Base-by-base conservation (phyloP, 352 stramenopile species). In the Phytophthora cryptogea region DNA sequence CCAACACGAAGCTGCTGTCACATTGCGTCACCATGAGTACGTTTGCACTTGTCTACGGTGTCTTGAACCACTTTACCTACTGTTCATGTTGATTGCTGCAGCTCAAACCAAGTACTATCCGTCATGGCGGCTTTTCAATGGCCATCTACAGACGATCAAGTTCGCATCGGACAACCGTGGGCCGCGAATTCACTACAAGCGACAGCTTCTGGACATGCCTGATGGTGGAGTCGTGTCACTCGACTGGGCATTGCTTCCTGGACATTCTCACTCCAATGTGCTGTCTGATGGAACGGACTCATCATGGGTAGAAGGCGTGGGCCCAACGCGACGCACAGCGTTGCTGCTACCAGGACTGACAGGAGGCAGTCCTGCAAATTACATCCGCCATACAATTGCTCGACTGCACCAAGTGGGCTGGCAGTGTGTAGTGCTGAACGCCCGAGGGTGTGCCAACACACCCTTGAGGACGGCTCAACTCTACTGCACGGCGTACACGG, bases 341-440 rank as follows among this genome's bases (percentile, higher is more conserved):
- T 45, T 90, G n/a, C 46, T 91, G 4, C 52, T 88, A 0, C 78
- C 81, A 0, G 82, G 82, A 10, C 66, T 88, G 20, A 83, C 82
- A 0, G 77, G 82, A 35, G 80, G 78, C 14, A 89, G 82, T 37
- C 39, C 59, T 2, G 82, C 87, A 54, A 78, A 78, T 33, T 92
- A 92, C 70, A 83, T 92, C 40, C 77, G 79, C 36, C 68, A 36
- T n/a, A 53, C 66, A 0, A 70, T 86, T 84, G 31, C 76, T 68
- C 43, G 56, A 2, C 52, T 89, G 3, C 41, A 74, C 14, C 30
- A 62, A 5, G 27, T 58, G 2, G 79, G 74, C 28, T 91, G 79
- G 82, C 82, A 88, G 42, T 79, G 74, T 43, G 78, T 89, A 13
- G 82, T 90, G 54, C 52, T 89, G 42, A 91, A 89, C 48, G 73